Percentiles rank a stretch among this genome's conserved stretches.
These are phyloP conservation scores for Dissophora globulifera DNA, from an alignment of 192 early-diverging fungal genomes.

Conservation along the genomic window DNA sequence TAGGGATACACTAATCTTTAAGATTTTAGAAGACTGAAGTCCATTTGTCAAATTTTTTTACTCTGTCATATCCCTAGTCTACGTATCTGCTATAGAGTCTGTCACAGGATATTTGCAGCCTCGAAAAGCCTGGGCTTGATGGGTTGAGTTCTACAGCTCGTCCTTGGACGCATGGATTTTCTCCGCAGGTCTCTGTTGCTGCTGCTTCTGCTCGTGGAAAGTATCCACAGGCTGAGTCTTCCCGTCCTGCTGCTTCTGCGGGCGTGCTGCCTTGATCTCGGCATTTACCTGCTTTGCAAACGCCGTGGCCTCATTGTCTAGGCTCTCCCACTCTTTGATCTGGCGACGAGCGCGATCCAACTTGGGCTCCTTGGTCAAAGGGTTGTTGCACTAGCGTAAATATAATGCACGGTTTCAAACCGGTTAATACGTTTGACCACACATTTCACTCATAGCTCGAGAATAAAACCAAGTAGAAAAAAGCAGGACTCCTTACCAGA, in stretches of 20 bases:
- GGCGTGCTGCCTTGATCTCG: slow-evolving; percentile 12
- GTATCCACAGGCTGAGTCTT: background rate
- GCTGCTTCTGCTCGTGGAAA: background rate
- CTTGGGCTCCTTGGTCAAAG: slow-evolving; percentile 98
- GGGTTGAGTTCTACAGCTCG: slow-evolving; percentile 13
- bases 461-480: background rate
- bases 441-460: background rate
- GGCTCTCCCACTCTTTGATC: slow-evolving; percentile 93
- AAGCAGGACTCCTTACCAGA: slow-evolving; percentile 65
- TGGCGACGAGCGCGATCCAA: slow-evolving; percentile 90
- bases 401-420: background rate
- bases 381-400: slow-evolving; percentile 90
- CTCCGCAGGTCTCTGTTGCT: background rate
- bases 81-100: too few species aligned
- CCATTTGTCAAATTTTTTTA: too few species aligned
- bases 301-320: slow-evolving; percentile 76
- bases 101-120: too few species aligned
- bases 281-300: slow-evolving; percentile 55
- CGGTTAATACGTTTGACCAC: background rate
- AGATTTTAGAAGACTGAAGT: too few species aligned
- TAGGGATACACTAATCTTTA: too few species aligned
- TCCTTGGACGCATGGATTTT: slow-evolving; percentile 21
- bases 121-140: too few species aligned
- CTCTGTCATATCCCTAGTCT: too few species aligned
- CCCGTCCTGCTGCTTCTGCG: slow-evolving; percentile 6